Percentiles rank a stretch among this genome's conserved stretches.
Evolutionary conservation across 345 rosid species (phyloP).

Genomic region (Eutrema japonicum): DNA sequence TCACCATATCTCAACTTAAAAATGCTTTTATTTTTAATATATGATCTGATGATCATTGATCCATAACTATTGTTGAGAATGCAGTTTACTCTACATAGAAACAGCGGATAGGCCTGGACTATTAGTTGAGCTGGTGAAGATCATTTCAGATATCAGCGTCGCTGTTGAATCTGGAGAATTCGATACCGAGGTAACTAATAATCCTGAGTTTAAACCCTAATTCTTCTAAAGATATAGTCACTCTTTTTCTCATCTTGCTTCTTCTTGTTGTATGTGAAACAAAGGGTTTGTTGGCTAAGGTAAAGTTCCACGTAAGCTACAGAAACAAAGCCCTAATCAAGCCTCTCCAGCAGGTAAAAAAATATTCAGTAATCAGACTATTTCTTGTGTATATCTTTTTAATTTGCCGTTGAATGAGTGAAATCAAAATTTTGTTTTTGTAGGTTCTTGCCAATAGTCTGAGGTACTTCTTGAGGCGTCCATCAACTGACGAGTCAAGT

Average conservation of each 20-base stretch:
- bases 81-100: constrained; percentile 89
- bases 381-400: not conserved
- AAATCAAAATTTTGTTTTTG: not conserved
- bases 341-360: constrained; percentile 88
- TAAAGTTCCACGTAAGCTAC: constrained; percentile 93
- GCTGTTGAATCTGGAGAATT: constrained; percentile 96
- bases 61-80: constrained; percentile 20
- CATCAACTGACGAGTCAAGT: constrained; percentile 74
- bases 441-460: constrained; percentile 82
- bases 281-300: constrained; percentile 93
- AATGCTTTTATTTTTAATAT: not conserved
- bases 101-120: constrained; percentile 96
- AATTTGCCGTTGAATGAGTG: not conserved
- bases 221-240: not conserved
- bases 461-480: constrained; percentile 81
- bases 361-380: not conserved
- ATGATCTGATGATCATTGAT: constrained; percentile 20
- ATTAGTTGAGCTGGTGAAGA: constrained; percentile 87
- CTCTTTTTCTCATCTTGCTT: constrained; percentile 8
- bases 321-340: constrained; percentile 77
- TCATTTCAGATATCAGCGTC: constrained; percentile 71
- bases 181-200: constrained; percentile 77
- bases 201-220: not conserved
- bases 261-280: constrained; percentile 14
- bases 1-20: constrained; percentile 1